Evolutionary conservation across 805 yeast species (phyloP), one percentile per base, ranked within the genome.

Genomic region (Saturnispora sanitii): DNA sequence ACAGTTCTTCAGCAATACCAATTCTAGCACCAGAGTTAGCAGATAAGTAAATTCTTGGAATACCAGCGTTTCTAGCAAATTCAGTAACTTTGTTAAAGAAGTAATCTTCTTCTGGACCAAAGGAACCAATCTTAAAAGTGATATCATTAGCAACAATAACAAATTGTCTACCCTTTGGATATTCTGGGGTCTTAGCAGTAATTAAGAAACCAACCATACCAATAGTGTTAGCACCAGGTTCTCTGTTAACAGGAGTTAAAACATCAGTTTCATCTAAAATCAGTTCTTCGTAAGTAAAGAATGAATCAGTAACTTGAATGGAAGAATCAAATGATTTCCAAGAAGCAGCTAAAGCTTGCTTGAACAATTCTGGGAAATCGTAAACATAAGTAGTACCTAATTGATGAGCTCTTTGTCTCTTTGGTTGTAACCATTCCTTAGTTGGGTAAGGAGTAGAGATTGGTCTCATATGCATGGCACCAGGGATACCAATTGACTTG

Each of bases 11-110:
- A 21, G 99, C 98, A 60, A 92, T 77, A 58, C 98, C 98, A 49
- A 92, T 84, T 70, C 99, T 79, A 35, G 99, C 99, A 71, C 99
- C 99, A 45, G 97, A 88, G 74, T 92, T 92, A 22, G 98, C 99
- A 53, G 96, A 85, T 52, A 92, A 70, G 66, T 92, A 92, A 43
- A 92, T 75, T 67, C 99, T 75, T 57, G 99, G 99, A 52, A 92
- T 79, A 45, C 98, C 98, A 49, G 79, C 72, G 57, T 75, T 70
- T 67, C 95, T 77, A 26, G 97, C 96, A 51, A 79, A 73, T 56
- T 87, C 94, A 27, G 98, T 92, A 49, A 88, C 95, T 59, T 81
- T 79, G 70, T 84, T 76, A 73, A 92, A 92, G 70, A 80, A 92
- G 42, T 68, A 71, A 66, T 92, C 98, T 67, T 92, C 99, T 54